Evolutionary conservation across 1,284 basidiomycete genomes (phyloP), one percentile per base, ranked within the genome.

Genomic region (Ganoderma multipileum): DNA sequence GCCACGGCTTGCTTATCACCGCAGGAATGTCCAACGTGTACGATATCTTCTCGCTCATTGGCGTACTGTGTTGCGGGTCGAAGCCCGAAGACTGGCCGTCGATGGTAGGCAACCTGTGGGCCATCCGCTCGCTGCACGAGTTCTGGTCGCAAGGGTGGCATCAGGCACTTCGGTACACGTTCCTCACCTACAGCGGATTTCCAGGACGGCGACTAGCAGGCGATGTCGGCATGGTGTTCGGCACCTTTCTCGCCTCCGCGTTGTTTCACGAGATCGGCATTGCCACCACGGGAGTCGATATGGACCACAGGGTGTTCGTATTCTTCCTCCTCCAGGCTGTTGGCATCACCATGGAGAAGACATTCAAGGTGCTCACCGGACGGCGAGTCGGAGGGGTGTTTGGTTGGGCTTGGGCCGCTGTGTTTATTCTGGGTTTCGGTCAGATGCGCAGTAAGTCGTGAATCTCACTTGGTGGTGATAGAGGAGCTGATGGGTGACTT

Each of bases 101-200:
- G 0, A 78, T 91, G 23, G 81, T 86, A 75, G 88, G 90, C 54
- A 78, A 85, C 55, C 91, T 92, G 1, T 92, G 89, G 87, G 74
- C 72, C 8, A 80, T 90, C 3, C 83, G 87, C 55, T 92, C 91
- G 0, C 80, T 94, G 74, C 89, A 91, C 75, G 80, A 82, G 30
- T 87, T 93, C 70, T 94, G 92, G 92, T 83, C 87, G 0, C 85
- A 83, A 68, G 82, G 86, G 33, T 94, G 93, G 92, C 92, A 94
- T 73, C 92, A 94, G 76, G 76, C 88, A 1, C 82, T 94, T 28
- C 85, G 91, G 18, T 85, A 88, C 73, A 91, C 87, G 0, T 92
- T 94, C 78, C 79, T 92, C 59, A 82, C 91, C 4, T 87, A 84
- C 55, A 92, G 92, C 3, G 92, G 91, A 7, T 87, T 86, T 68